These are phyloP conservation scores for Pseudogymnoascus sp. DNA, from an alignment of 2,329 filamentous ascomycete genomes.

Conservation along the genomic window DNA sequence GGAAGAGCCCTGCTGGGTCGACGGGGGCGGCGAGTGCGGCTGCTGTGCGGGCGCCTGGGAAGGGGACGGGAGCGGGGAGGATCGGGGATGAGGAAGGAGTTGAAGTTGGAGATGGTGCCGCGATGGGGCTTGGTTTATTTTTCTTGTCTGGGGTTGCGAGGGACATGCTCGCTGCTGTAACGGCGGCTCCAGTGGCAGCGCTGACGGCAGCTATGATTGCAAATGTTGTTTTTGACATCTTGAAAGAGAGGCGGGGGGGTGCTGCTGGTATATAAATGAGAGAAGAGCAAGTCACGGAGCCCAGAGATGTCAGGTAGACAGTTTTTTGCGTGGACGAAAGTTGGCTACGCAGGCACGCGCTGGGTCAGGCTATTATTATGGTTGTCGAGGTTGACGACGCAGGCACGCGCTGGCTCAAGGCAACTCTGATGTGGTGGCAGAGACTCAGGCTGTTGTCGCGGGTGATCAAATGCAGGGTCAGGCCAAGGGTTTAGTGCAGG, in stretches of 20 bases:
- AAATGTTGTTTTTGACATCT: constrained; percentile 72
- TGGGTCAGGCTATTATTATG: neutral
- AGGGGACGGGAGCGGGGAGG: constrained; percentile 23
- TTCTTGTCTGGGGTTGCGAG: constrained; percentile 44
- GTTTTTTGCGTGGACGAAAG: neutral
- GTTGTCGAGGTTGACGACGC: too few species aligned
- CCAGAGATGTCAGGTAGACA: neutral
- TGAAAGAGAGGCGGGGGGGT: constrained; percentile 21
- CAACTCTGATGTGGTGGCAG: neutral
- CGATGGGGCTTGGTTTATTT: constrained; percentile 26
- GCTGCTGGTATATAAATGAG: neutral
- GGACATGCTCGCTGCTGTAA: constrained; percentile 62
- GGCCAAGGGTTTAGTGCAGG: neutral
- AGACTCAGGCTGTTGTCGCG: neutral
- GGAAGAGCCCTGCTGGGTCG: constrained; percentile 68
- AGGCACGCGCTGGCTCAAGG: neutral
- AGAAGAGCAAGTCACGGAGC: neutral
- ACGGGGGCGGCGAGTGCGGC: constrained; percentile 44
- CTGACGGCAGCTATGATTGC: constrained; percentile 69
- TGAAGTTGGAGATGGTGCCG: constrained; percentile 17
- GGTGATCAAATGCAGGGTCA: neutral
- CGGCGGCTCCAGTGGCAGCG: constrained; percentile 67
- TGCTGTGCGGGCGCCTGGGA: constrained; percentile 19
- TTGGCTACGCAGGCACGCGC: neutral
- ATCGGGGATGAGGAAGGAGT: constrained; percentile 25